phyloP scores from a whole-genome alignment of 805 yeast genomes.

The Danielia oregonensis region DNA sequence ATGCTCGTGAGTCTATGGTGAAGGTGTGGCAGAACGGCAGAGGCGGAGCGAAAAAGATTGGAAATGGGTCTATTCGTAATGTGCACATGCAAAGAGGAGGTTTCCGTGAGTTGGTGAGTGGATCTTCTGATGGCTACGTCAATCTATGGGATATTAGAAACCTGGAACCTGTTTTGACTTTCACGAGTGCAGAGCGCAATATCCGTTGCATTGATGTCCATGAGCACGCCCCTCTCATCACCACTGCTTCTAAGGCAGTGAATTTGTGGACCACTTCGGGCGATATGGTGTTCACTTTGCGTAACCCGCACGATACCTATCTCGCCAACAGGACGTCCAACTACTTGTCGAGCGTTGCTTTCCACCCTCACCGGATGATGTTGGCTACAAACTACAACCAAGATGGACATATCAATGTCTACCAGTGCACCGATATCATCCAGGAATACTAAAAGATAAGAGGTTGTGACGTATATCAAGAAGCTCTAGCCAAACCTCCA shows the following conservation, averaged over 20 bases:
- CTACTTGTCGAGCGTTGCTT: slow-evolving; percentile 62
- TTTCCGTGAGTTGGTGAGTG: slow-evolving; percentile 81
- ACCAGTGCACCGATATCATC: slow-evolving; percentile 38
- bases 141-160: slow-evolving; percentile 88
- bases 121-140: slow-evolving; percentile 75
- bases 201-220: slow-evolving; percentile 75
- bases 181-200: slow-evolving; percentile 51
- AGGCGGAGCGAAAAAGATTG: slow-evolving; percentile 21
- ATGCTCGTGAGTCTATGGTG: slow-evolving; percentile 81
- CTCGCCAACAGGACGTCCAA: slow-evolving; percentile 43
- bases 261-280: slow-evolving; percentile 87
- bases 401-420: slow-evolving; percentile 66
- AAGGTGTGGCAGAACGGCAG: slow-evolving; percentile 60
- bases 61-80: slow-evolving; percentile 60
- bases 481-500: too few species aligned
- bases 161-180: slow-evolving; percentile 65
- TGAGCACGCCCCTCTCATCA: slow-evolving; percentile 94
- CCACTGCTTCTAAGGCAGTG: slow-evolving; percentile 78
- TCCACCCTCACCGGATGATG: slow-evolving; percentile 96
- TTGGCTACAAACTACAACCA: slow-evolving; percentile 81
- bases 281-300: slow-evolving; percentile 59
- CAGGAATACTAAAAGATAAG: slow-evolving; percentile 30
- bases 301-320: slow-evolving; percentile 43
- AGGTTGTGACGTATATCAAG: too few species aligned
- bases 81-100: slow-evolving; percentile 98